phyloP scores from a whole-genome alignment of 768 basidiomycete genomes.

The Chalciporus sphaerocephalus region DNA sequence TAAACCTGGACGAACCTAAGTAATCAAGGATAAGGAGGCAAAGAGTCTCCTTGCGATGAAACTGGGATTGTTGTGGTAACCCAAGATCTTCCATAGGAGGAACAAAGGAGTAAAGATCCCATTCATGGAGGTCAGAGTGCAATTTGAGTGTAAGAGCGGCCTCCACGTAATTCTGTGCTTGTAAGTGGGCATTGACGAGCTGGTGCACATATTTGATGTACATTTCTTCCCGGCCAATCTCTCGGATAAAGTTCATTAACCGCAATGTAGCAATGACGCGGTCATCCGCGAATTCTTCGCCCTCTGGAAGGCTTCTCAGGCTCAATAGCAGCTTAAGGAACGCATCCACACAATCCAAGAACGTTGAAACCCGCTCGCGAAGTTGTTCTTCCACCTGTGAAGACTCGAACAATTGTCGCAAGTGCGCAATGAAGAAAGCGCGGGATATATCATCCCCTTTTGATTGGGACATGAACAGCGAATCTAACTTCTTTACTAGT shows the following conservation, averaged over 20 bases:
- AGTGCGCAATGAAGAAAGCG: slow-evolving; percentile 87
- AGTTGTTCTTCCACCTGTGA: slow-evolving; percentile 77
- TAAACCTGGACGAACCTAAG: slow-evolving; percentile 51
- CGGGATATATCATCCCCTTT: slow-evolving; percentile 89
- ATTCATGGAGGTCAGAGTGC: slow-evolving; percentile 89
- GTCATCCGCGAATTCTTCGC: slow-evolving; percentile 93
- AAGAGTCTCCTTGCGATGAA: slow-evolving; percentile 90
- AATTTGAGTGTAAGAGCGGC: slow-evolving; percentile 90
- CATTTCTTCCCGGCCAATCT: slow-evolving; percentile 88
- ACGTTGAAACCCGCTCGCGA: slow-evolving; percentile 69
- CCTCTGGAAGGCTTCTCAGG: slow-evolving; percentile 84
- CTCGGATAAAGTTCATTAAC: slow-evolving; percentile 90
- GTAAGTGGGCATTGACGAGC: slow-evolving; percentile 85
- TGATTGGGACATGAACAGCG: slow-evolving; percentile 88
- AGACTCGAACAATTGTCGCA: slow-evolving; percentile 85
- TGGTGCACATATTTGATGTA: slow-evolving; percentile 97
- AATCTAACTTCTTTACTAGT: slow-evolving; percentile 85
- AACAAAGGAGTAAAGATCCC: slow-evolving; percentile 79
- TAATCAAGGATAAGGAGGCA: slow-evolving; percentile 92
- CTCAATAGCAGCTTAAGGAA: slow-evolving; percentile 90
- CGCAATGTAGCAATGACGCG: slow-evolving; percentile 88
- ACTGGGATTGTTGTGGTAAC: slow-evolving; percentile 88
- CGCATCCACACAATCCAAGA: slow-evolving; percentile 85
- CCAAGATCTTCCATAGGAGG: slow-evolving; percentile 87
- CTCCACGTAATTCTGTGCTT: slow-evolving; percentile 87